These are phyloP conservation scores for Aureobasidium zeae DNA, from an alignment of 2,329 filamentous ascomycete genomes.

Conservation along the genomic window DNA sequence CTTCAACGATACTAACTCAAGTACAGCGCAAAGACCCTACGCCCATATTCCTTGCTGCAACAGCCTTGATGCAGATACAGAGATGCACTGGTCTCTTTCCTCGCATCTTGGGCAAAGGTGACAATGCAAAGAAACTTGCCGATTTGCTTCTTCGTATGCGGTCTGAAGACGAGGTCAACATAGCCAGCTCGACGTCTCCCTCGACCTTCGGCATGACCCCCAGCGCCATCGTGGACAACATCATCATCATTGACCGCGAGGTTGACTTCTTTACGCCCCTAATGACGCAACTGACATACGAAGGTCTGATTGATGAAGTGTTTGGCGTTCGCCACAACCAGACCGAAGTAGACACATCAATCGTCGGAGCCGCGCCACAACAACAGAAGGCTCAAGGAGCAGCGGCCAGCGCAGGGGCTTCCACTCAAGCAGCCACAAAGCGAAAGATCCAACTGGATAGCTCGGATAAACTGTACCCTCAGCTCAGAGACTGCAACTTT, in stretches of 20 bases:
- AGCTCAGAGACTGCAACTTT: conserved; percentile 87
- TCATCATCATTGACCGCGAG: conserved; percentile 92
- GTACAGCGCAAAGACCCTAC: conserved; percentile 70
- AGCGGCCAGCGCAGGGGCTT: conserved; percentile 40
- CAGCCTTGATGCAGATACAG: conserved; percentile 89
- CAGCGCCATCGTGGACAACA: conserved; percentile 76
- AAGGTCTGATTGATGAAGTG: conserved; percentile 88
- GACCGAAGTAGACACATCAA: conserved; percentile 81
- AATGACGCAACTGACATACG: conserved; percentile 91
- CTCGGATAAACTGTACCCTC: conserved; percentile 77
- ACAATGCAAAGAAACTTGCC: conserved; percentile 80
- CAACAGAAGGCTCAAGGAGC: conserved; percentile 30
- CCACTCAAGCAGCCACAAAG: conserved; percentile 48
- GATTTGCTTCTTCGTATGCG: conserved; percentile 86
- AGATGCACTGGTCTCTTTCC: conserved; percentile 88
- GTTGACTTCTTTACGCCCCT: conserved; percentile 87
- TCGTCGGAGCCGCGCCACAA: conserved; percentile 61
- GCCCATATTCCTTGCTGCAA: conserved; percentile 78
- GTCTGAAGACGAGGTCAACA: conserved; percentile 65
- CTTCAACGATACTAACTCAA: conserved; percentile 20
- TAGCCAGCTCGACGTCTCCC: conserved; percentile 32
- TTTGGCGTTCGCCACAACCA: conserved; percentile 90
- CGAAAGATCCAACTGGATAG: conserved; percentile 83
- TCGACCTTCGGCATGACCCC: conserved; percentile 62
- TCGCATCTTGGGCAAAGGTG: conserved; percentile 87